Conservation (phyloP, 805 yeast genomes). For the Metschnikowia baotianmanensis region DNA sequence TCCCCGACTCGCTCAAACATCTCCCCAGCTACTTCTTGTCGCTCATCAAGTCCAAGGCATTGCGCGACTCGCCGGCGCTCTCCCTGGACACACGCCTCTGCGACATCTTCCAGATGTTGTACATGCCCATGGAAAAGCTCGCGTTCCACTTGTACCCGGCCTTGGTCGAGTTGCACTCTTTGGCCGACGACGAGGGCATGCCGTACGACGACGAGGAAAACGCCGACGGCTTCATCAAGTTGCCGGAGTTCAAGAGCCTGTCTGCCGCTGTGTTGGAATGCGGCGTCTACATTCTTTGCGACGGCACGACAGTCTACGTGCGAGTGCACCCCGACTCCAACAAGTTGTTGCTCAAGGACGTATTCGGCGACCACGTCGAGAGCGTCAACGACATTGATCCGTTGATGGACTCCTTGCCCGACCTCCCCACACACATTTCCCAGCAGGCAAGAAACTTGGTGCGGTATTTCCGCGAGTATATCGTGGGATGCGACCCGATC, state of each 20-base stretch:
- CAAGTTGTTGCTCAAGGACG: slow-evolving; percentile 63
- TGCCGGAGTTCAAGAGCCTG: slow-evolving; percentile 51
- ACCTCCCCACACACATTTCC: slow-evolving; percentile 65
- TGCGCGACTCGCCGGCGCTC: slow-evolving; percentile 48
- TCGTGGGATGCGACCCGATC: slow-evolving; percentile 27
- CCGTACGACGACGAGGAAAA: slow-evolving; percentile 34
- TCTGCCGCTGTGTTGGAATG: slow-evolving; percentile 48
- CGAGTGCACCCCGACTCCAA: slow-evolving; percentile 72
- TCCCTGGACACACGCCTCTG: slow-evolving; percentile 65
- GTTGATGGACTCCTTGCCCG: slow-evolving; percentile 60
- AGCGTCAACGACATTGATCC: slow-evolving; percentile 48
- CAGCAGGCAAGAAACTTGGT: slow-evolving; percentile 64
- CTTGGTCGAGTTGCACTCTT: slow-evolving; percentile 66
- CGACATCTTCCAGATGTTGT: slow-evolving; percentile 49
- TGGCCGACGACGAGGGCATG: slow-evolving; percentile 53
- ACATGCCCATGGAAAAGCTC: slow-evolving; percentile 54
- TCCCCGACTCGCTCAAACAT: slow-evolving; percentile 78
- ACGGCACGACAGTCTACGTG: slow-evolving; percentile 57
- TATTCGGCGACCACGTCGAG: slow-evolving; percentile 60
- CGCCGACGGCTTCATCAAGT: slow-evolving; percentile 41
- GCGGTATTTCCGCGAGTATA: slow-evolving; percentile 42
- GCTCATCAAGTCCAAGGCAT: slow-evolving; percentile 64
- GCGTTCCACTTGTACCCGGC: slow-evolving; percentile 76
- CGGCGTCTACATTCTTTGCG: slow-evolving; percentile 76
- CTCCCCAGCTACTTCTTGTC: slow-evolving; percentile 67